These are phyloP conservation scores for Corchorus olitorius DNA, from an alignment of 345 rosid genomes.

Conservation along the genomic window DNA sequence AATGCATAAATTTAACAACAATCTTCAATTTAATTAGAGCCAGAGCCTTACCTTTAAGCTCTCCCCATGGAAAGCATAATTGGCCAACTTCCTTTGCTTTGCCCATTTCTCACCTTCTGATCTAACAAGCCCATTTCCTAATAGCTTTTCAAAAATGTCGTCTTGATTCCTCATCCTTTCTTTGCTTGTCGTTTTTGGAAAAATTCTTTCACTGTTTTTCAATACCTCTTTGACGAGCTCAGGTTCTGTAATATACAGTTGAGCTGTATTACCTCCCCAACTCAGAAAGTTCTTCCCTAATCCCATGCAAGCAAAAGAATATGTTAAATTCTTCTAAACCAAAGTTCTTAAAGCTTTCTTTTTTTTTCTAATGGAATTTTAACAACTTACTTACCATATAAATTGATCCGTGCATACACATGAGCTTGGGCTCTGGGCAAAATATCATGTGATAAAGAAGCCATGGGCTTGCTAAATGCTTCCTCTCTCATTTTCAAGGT, in stretches of 20 bases:
- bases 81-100: slow-evolving; percentile 43
- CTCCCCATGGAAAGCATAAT: slow-evolving; percentile 46
- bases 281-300: slow-evolving; percentile 36
- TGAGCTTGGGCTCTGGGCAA: slow-evolving; percentile 35
- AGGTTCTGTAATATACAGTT: slow-evolving; percentile 39
- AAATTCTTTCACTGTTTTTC: slow-evolving; percentile 29
- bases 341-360: not conserved
- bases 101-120: slow-evolving; percentile 42
- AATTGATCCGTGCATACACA: slow-evolving; percentile 27
- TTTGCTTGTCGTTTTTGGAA: not conserved
- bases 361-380: not conserved
- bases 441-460: slow-evolving; percentile 23
- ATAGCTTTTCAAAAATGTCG: not conserved
- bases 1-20: too few relatives aligned
- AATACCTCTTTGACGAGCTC: slow-evolving; percentile 43
- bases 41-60: slow-evolving; percentile 46
- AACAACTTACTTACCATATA: slow-evolving; percentile 24
- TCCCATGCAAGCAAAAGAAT: not conserved
- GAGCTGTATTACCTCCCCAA: slow-evolving; percentile 39
- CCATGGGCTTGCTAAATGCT: slow-evolving; percentile 22
- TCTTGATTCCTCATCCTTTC: slow-evolving; percentile 21
- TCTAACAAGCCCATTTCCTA: slow-evolving; percentile 42
- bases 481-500: slow-evolving; percentile 16
- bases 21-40: too few relatives aligned
- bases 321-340: not conserved